These are phyloP conservation scores for Pezicula rhizophila DNA, from an alignment of 2,329 filamentous ascomycete genomes.

Conservation along the genomic window DNA sequence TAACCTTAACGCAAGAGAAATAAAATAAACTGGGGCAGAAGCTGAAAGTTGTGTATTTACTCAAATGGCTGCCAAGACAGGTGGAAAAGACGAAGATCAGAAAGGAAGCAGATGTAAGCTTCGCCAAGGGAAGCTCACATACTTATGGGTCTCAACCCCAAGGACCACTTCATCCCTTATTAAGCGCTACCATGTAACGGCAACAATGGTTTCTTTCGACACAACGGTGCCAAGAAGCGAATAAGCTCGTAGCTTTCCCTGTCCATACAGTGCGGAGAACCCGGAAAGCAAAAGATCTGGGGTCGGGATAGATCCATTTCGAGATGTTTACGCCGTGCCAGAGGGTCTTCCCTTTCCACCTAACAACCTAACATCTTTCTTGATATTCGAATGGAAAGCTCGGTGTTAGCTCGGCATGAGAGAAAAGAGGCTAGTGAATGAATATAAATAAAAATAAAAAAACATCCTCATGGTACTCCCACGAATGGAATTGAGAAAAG, in stretches of 20 bases:
- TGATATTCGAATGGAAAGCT: neutral
- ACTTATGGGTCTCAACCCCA: neutral
- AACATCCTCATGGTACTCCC: neutral
- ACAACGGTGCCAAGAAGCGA: too few species aligned
- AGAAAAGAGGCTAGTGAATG: neutral
- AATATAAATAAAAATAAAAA: neutral
- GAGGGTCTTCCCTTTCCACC: too few species aligned
- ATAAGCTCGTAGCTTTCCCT: too few species aligned
- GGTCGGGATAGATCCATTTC: too few species aligned
- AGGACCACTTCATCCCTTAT: too few species aligned
- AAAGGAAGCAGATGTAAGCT: neutral
- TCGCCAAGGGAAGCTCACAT: neutral
- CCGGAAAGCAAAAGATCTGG: too few species aligned
- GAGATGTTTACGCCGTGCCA: too few species aligned
- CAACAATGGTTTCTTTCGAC: too few species aligned
- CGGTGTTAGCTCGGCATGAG: neutral
- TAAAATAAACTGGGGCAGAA: neutral
- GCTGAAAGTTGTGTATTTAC: neutral
- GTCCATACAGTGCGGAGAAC: too few species aligned
- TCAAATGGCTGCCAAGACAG: neutral
- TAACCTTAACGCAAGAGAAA: neutral
- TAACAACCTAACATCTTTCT: neutral
- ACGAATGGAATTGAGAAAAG: neutral
- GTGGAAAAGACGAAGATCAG: neutral
- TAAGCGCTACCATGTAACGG: too few species aligned